Conservation (phyloP, 192 early-diverging fungal genomes). For the Mortierella antarctica region DNA sequence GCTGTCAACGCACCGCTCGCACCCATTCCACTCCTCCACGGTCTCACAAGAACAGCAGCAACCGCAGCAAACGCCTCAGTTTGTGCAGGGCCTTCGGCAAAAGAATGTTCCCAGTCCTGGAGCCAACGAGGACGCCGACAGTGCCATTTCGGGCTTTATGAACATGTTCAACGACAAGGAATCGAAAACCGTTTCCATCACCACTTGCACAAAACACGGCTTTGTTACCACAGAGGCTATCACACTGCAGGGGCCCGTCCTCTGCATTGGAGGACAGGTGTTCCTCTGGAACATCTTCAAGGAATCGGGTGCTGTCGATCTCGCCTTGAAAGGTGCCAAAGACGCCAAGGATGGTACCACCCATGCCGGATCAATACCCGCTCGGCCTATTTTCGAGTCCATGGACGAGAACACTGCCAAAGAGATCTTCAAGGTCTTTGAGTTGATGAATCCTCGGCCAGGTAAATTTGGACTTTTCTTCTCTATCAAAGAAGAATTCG, state of each 20-base stretch:
- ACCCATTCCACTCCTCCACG: not conserved
- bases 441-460: slow-evolving; percentile 65
- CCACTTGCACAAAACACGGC: slow-evolving; percentile 62
- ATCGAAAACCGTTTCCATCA: slow-evolving; percentile 55
- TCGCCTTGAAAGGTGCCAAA: not conserved
- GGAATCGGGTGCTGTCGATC: slow-evolving; percentile 25
- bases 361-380: not conserved
- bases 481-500: not conserved
- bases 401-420: slow-evolving; percentile 57
- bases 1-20: not conserved
- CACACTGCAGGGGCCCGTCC: slow-evolving; percentile 57
- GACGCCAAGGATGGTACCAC: not conserved
- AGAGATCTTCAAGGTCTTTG: slow-evolving; percentile 65
- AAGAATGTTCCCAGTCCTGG: slow-evolving; percentile 31
- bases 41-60: not conserved
- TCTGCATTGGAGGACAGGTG: slow-evolving; percentile 62
- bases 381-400: slow-evolving; percentile 33
- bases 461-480: slow-evolving; percentile 46
- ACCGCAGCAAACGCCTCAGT: slow-evolving; percentile 2
- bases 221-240: slow-evolving; percentile 64
- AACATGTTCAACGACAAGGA: slow-evolving; percentile 67
- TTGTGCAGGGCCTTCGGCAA: slow-evolving; percentile 30
- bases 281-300: slow-evolving; percentile 68
- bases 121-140: slow-evolving; percentile 40
- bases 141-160: slow-evolving; percentile 58